These are phyloP conservation scores for Pseudocercospora musae DNA, from an alignment of 2,329 filamentous ascomycete genomes.

Conservation along the genomic window DNA sequence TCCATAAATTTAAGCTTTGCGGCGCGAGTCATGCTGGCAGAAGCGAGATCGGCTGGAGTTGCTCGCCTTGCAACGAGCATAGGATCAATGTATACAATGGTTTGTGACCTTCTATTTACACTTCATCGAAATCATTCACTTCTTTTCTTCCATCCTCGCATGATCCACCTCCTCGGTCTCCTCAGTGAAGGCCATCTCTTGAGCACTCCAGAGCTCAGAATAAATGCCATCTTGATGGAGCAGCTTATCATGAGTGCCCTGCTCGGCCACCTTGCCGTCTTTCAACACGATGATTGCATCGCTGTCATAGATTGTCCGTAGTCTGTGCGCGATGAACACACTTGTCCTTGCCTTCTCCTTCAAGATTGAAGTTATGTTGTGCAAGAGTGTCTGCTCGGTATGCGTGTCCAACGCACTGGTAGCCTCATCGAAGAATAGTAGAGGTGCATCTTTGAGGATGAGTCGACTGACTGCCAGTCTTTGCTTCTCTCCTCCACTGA, in stretches of 20 bases:
- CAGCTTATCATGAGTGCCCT: conserved; percentile 80
- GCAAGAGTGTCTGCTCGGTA: conserved; percentile 84
- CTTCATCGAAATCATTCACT: conserved; percentile 11
- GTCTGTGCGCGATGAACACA: conserved; percentile 88
- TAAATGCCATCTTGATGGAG: conserved; percentile 79
- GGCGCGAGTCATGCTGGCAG: not conserved
- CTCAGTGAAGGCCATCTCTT: conserved; percentile 40
- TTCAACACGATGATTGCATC: conserved; percentile 87
- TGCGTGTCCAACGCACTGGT: conserved; percentile 90
- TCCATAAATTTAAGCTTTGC: not conserved
- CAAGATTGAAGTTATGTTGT: conserved; percentile 89
- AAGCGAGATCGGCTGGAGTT: not conserved
- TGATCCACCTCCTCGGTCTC: conserved; percentile 23
- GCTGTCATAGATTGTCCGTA: conserved; percentile 90
- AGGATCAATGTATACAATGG: not conserved
- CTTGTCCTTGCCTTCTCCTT: conserved; percentile 85
- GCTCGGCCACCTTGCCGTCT: conserved; percentile 80
- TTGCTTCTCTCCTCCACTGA: conserved; percentile 90
- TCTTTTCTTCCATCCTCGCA: not conserved
- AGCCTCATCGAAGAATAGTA: conserved; percentile 94
- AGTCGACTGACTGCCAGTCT: conserved; percentile 78
- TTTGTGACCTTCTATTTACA: conserved; percentile 2
- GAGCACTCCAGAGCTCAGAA: conserved; percentile 76
- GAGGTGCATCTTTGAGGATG: conserved; percentile 81
- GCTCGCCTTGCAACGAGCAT: not conserved